Percentiles rank a stretch among this genome's conserved stretches.
Conservation (phyloP, 441 rosid genomes). For the Macaranga tanarius region DNA sequence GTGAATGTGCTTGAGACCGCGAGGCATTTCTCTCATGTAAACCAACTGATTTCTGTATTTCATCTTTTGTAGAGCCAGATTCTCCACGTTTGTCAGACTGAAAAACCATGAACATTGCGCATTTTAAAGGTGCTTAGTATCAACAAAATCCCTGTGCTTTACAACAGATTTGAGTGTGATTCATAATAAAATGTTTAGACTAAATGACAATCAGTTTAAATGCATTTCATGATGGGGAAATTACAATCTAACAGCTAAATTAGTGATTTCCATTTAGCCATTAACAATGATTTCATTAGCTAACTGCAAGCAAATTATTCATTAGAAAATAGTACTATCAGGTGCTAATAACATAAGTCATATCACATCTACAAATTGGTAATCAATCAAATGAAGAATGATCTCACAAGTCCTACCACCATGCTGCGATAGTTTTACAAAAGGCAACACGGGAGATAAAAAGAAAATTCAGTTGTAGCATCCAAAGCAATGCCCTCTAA, state of each 20-base stretch:
- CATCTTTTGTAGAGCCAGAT: conserved; percentile 19
- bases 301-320: background rate
- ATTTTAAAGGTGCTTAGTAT: conserved; percentile 9
- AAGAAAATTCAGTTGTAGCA: background rate
- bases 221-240: background rate
- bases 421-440: too few species aligned
- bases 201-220: background rate
- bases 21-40: conserved; percentile 26
- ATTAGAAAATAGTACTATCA: background rate
- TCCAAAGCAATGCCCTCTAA: background rate
- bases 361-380: too few species aligned
- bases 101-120: conserved; percentile 14
- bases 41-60: conserved; percentile 26
- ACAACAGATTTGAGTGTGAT: background rate
- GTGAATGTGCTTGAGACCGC: conserved; percentile 27
- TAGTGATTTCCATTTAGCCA: too few species aligned
- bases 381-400: too few species aligned
- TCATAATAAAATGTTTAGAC: background rate
- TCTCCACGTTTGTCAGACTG: conserved; percentile 32
- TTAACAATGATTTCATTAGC: background rate
- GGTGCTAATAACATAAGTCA: background rate
- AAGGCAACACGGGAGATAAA: background rate
- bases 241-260: background rate
- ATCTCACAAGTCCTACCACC: too few species aligned
- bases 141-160: conserved; percentile 1